These are phyloP conservation scores for Haplographium delicatum DNA, from an alignment of 495 filamentous ascomycete genomes.

Conservation along the genomic window DNA sequence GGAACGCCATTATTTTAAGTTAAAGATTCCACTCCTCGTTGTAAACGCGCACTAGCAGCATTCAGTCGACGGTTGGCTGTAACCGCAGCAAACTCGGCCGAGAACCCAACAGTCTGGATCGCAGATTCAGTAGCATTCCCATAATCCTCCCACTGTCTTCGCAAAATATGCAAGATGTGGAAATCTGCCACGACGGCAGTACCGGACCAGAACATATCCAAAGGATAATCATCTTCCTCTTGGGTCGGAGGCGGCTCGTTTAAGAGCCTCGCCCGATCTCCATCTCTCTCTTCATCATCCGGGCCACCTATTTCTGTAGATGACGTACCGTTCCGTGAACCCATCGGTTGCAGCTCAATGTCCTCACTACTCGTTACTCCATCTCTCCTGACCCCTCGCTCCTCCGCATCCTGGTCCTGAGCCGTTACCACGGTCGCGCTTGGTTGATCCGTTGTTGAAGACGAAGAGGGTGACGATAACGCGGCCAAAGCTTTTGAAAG, in stretches of 20 bases:
- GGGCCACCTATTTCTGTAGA: slow-evolving; percentile 8
- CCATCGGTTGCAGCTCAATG: slow-evolving; percentile 46
- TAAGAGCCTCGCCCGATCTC: slow-evolving; percentile 33
- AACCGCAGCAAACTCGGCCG: slow-evolving; percentile 29
- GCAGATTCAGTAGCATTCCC: slow-evolving; percentile 43
- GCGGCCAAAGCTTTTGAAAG: slow-evolving; percentile 28
- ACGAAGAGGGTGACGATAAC: slow-evolving; percentile 18
- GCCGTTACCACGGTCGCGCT: slow-evolving; percentile 21
- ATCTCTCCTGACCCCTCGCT: slow-evolving; percentile 63
- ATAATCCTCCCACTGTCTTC: slow-evolving; percentile 55
- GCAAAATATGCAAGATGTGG: slow-evolving; percentile 60
- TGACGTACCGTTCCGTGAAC: slow-evolving; percentile 16
- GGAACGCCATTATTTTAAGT: slow-evolving; percentile 1
- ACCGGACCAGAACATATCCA: slow-evolving; percentile 61
- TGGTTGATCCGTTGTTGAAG: slow-evolving; percentile 15
- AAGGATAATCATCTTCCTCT: slow-evolving; percentile 34
- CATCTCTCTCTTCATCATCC: slow-evolving; percentile 28
- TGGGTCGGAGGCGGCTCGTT: slow-evolving; percentile 34
- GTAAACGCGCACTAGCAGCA: slow-evolving; percentile 15
- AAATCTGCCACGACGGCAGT: slow-evolving; percentile 65
- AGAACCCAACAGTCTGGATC: slow-evolving; percentile 45
- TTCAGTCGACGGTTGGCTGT: slow-evolving; percentile 14
- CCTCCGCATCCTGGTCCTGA: slow-evolving; percentile 78
- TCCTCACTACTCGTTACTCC: slow-evolving; percentile 36
- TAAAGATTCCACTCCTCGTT: slow-evolving; percentile 12